Evolutionary conservation across 306 rosid genomes (phyloP).

Genomic region (Cyclanthera cordifolia): DNA sequence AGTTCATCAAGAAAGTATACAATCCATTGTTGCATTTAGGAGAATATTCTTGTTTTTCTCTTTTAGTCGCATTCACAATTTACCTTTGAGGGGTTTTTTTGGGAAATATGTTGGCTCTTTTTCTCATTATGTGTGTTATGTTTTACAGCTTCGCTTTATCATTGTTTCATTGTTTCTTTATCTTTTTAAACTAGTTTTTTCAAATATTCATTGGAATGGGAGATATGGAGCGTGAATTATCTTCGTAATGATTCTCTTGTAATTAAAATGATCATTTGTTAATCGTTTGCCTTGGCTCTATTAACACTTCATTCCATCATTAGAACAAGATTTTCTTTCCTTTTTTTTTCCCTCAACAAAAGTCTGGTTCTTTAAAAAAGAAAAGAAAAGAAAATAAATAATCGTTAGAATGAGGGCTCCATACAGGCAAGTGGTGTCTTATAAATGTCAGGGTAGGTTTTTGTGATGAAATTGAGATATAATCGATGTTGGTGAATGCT

Average conservation of each 20-base stretch:
- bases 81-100: background rate
- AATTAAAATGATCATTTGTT: background rate
- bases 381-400: too few relatives aligned
- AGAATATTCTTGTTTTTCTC: background rate
- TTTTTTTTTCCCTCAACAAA: background rate
- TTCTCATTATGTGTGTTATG: background rate
- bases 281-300: background rate
- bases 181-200: background rate
- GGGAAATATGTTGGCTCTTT: background rate
- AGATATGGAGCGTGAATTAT: background rate
- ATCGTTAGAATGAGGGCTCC: background rate
- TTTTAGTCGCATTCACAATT: background rate
- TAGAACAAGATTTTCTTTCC: background rate
- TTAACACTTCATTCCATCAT: background rate
- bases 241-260: background rate
- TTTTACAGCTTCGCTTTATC: background rate
- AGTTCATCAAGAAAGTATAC: background rate
- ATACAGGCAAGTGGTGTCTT: background rate
- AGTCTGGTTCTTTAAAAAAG: background rate
- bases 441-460: background rate
- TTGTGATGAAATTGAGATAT: background rate
- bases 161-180: background rate
- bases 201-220: background rate
- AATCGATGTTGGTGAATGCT: background rate
- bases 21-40: background rate